Percentiles rank a stretch among this genome's conserved stretches.
These are phyloP conservation scores for Clitocybe nebularis DNA, from an alignment of 1,284 basidiomycete species.

Conservation along the genomic window DNA sequence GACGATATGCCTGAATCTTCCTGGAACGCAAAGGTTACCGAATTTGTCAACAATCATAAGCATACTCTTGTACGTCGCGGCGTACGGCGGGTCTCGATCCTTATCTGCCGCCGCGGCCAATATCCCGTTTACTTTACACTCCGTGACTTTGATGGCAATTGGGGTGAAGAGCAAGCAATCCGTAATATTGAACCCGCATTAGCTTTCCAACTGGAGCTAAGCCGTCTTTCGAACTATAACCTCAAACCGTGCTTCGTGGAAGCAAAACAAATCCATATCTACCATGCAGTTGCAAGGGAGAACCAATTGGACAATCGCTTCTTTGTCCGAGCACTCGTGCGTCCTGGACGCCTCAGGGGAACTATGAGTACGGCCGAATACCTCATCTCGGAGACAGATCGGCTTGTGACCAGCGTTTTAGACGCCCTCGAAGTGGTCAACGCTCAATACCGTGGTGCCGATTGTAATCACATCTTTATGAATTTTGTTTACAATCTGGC, in stretches of 20 bases:
- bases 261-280: slow-evolving; percentile 95
- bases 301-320: slow-evolving; percentile 97
- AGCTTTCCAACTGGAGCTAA: slow-evolving; percentile 97
- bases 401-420: slow-evolving; percentile 90
- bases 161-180: slow-evolving; percentile 95
- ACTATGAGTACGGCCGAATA: slow-evolving; percentile 94
- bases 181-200: slow-evolving; percentile 98
- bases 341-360: slow-evolving; percentile 90
- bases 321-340: slow-evolving; percentile 96
- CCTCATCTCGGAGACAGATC: slow-evolving; percentile 96
- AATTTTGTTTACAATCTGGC: slow-evolving; percentile 97
- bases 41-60: slow-evolving; percentile 73
- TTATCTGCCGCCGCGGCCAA: slow-evolving; percentile 87
- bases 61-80: slow-evolving; percentile 69
- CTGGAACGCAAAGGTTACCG: slow-evolving; percentile 74
- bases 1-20: slow-evolving; percentile 77
- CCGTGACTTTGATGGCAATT: slow-evolving; percentile 70
- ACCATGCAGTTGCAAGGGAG: slow-evolving; percentile 92
- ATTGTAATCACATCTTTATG: slow-evolving; percentile 96
- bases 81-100: slow-evolving; percentile 88
- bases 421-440: slow-evolving; percentile 93
- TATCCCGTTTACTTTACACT: slow-evolving; percentile 97
- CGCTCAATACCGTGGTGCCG: slow-evolving; percentile 83
- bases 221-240: slow-evolving; percentile 95
- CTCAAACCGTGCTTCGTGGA: slow-evolving; percentile 92